phyloP scores from a whole-genome alignment of 768 basidiomycete genomes.

The Naganishia randhawae region DNA sequence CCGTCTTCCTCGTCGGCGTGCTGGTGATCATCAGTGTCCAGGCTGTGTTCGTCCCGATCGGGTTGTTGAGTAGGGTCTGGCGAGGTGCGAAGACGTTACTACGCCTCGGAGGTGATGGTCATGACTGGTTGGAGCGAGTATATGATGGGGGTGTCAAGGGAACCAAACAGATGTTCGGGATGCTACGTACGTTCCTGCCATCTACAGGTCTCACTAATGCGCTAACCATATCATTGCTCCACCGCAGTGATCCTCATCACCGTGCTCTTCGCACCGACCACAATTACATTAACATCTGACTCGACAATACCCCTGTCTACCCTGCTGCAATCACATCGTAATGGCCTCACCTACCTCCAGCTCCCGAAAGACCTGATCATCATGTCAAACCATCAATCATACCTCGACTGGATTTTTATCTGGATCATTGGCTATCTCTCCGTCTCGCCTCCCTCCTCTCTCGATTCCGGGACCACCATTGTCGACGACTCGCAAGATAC shows the following conservation, averaged over 20 bases:
- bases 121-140: slow-evolving; percentile 44
- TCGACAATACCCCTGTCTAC: slow-evolving; percentile 50
- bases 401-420: slow-evolving; percentile 64
- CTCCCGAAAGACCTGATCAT: slow-evolving; percentile 76
- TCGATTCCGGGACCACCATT: not conserved
- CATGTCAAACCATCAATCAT: slow-evolving; percentile 78
- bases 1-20: slow-evolving; percentile 60
- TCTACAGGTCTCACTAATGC: slow-evolving; percentile 42
- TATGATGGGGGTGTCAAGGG: slow-evolving; percentile 71
- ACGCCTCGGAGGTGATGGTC: no score
- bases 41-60: slow-evolving; percentile 58
- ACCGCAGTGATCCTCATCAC: slow-evolving; percentile 11
- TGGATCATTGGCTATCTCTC: slow-evolving; percentile 52
- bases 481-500: slow-evolving; percentile 16
- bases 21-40: slow-evolving; percentile 70
- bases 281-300: slow-evolving; percentile 34
- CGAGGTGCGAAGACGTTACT: no score
- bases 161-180: slow-evolving; percentile 78
- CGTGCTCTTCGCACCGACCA: slow-evolving; percentile 29
- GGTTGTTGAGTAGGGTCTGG: slow-evolving; percentile 58
- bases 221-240: slow-evolving; percentile 42
- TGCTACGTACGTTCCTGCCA: slow-evolving; percentile 55
- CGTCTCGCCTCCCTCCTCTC: slow-evolving; percentile 25
- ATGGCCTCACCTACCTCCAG: slow-evolving; percentile 43
- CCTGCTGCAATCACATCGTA: slow-evolving; percentile 57